Percentiles rank a stretch among this genome's conserved stretches.
Conservation (phyloP, 2,329 filamentous ascomycete genomes). For the Fusarium ambrosium region DNA sequence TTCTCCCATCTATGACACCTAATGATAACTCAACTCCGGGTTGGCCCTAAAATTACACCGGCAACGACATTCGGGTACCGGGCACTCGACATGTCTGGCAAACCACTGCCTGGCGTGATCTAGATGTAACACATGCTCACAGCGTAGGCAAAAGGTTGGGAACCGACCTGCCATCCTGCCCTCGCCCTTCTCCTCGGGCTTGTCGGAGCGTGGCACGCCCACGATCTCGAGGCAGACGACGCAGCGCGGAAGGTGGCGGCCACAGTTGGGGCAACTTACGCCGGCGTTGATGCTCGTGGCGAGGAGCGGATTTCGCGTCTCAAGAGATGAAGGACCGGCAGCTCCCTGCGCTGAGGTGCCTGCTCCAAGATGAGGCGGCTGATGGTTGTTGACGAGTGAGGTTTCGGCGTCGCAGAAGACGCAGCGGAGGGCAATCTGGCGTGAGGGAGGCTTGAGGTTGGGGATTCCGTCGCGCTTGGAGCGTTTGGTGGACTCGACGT, state of each 20-base stretch:
- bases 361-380: constrained; percentile 24
- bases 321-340: constrained; percentile 47
- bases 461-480: constrained; percentile 72
- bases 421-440: constrained; percentile 82
- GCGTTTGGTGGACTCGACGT: constrained; percentile 79
- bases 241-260: constrained; percentile 75
- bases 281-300: constrained; percentile 70
- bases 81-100: constrained; percentile 73
- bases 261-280: constrained; percentile 76
- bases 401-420: constrained; percentile 79
- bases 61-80: constrained; percentile 77
- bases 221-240: constrained; percentile 77
- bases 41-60: constrained; percentile 73
- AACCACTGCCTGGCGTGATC: constrained; percentile 79
- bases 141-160: constrained; percentile 77
- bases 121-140: constrained; percentile 76
- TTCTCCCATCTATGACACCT: neutral
- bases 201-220: constrained; percentile 72
- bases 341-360: constrained; percentile 28
- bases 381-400: constrained; percentile 59
- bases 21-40: constrained; percentile 69
- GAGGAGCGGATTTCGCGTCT: constrained; percentile 68
- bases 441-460: constrained; percentile 64
- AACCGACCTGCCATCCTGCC: constrained; percentile 68
- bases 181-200: constrained; percentile 66